Base-by-base conservation (phyloP, 2,329 filamentous ascomycete species). In the Ophiocordyceps camponoti-leonardi region DNA sequence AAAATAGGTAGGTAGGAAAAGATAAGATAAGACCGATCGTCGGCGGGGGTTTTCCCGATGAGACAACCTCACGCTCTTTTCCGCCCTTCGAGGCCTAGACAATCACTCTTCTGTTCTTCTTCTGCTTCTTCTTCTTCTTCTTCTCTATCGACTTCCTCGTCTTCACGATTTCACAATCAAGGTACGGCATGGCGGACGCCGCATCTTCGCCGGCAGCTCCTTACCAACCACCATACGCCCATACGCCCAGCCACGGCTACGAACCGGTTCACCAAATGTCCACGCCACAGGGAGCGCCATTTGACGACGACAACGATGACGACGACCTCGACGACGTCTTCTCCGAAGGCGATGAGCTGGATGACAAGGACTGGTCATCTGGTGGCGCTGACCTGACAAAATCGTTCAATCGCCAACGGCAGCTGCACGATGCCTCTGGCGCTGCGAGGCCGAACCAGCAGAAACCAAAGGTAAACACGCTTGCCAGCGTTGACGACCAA, bases 371-470 rank as follows among this genome's bases (percentile, higher is more conserved):
- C 22, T 77, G 75, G 55, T 64, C 73, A 18, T 67, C 78, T 43
- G 67, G 68, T 8, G 69, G 75, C 0, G 71, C 73, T 37, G 84
- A 94, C 61, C 74, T 86, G 47, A 87, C 86, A 35, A 92, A 93
- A 64, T 79, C 81, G 8, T 92, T 92, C 69, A 94, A 94, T 61
- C 81, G 87, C 49, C 86, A 93, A 60, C 74, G 78, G 48, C 79
- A 79, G 56, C 63, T 83, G 46, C 77, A 81, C 45, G 70, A 68
- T 37, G 45, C 35, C 19, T 40, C 76, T 43, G 72, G 77, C 46
- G 19, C 26, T 23, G 81, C 82, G 3, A 81, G 82, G 55, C 77
- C 78, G 47, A 94, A 92, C 57, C 73, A 80, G 18, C 86, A 88
- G 58, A 85, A 81, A 56, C 85, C 86, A 7, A 74, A 74, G 1